phyloP scores from a whole-genome alignment of 2,329 filamentous ascomycete species.

The Cryoendolithus antarcticus region DNA sequence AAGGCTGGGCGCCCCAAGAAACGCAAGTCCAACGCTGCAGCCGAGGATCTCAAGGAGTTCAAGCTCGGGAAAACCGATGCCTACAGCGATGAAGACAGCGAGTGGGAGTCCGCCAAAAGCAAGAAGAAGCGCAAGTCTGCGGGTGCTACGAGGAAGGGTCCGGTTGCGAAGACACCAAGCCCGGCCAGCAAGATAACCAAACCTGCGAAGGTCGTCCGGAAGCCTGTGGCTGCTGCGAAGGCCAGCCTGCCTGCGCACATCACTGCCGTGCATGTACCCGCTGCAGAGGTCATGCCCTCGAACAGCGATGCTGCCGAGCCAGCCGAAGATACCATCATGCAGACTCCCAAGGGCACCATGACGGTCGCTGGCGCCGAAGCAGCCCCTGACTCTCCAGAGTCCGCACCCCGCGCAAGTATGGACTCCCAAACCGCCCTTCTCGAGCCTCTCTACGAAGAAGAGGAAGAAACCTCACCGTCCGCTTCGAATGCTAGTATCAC shows the following conservation, averaged over 20 bases:
- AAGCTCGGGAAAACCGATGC: conserved; percentile 12
- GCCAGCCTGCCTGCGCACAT: neutral
- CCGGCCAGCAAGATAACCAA: neutral
- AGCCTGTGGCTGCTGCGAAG: too few relatives aligned
- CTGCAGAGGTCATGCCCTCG: too few relatives aligned
- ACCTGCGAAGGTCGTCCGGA: too few relatives aligned
- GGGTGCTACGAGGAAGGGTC: conserved; percentile 7
- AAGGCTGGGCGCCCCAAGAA: conserved; percentile 24
- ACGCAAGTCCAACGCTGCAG: conserved; percentile 22
- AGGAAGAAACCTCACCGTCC: conserved; percentile 14
- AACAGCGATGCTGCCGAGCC: too few relatives aligned
- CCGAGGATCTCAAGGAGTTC: conserved; percentile 19
- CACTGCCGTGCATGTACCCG: too few relatives aligned
- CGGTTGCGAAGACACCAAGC: conserved; percentile 1
- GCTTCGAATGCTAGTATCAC: neutral
- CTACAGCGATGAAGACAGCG: conserved; percentile 5
- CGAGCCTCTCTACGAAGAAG: conserved; percentile 23
- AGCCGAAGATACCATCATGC: neutral
- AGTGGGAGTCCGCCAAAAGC: conserved; percentile 12
- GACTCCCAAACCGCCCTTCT: conserved; percentile 17
- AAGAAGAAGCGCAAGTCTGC: conserved; percentile 23
- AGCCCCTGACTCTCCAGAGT: neutral
- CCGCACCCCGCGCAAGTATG: neutral
- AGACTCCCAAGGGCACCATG: too few relatives aligned
- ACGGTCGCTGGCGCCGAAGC: too few relatives aligned